Conservation (phyloP, 331 rosid genomes). For the Acacia concinna region DNA sequence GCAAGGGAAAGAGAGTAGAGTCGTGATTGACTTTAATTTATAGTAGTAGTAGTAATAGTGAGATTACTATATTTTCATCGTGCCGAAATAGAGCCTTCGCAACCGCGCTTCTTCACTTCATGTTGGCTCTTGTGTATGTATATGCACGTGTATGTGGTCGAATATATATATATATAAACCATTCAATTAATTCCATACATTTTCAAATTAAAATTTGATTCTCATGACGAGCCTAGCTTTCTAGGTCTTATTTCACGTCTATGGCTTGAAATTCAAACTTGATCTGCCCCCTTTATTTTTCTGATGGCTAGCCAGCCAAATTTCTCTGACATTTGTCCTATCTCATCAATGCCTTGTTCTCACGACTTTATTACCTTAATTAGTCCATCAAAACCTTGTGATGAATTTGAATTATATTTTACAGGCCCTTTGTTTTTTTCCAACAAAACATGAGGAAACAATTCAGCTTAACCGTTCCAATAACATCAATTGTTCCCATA, state of each 20-base stretch:
- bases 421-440: neutral
- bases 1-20: neutral
- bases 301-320: neutral
- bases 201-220: neutral
- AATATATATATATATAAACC: neutral
- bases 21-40: neutral
- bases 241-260: neutral
- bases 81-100: neutral
- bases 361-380: neutral
- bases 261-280: neutral
- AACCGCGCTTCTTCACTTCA: no score
- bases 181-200: neutral
- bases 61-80: neutral
- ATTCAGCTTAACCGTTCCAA: neutral
- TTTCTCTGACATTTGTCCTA: neutral
- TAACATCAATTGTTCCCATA: neutral
- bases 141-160: neutral
- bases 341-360: neutral
- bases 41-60: neutral
- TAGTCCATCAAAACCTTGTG: neutral
- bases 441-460: neutral
- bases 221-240: neutral
- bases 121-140: neutral
- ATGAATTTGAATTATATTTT: neutral
- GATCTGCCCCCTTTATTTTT: neutral